phyloP scores from a whole-genome alignment of 768 basidiomycete genomes.

The Ephemerocybe angulata region DNA sequence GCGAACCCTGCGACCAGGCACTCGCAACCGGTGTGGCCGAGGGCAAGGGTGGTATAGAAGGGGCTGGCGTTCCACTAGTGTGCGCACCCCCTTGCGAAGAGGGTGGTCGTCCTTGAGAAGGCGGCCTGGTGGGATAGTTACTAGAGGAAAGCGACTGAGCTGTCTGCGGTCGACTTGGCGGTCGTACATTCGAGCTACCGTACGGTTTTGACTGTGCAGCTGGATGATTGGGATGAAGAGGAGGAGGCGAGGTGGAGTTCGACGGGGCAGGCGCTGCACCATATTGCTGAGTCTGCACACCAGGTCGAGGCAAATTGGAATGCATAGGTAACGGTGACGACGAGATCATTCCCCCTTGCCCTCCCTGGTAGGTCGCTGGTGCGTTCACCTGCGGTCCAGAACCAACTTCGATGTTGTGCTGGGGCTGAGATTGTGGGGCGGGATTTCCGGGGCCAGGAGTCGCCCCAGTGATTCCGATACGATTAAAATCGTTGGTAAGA shows the following conservation, averaged over 20 bases:
- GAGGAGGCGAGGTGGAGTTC: background rate
- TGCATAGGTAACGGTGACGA: constrained; percentile 33
- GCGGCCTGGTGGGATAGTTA: background rate
- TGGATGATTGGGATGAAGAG: background rate
- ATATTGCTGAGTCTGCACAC: constrained; percentile 6
- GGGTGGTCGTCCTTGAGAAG: background rate
- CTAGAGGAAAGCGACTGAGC: background rate
- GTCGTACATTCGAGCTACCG: background rate
- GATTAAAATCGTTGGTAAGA: constrained; percentile 36
- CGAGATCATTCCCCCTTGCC: constrained; percentile 1
- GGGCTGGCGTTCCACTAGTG: background rate
- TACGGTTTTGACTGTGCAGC: background rate
- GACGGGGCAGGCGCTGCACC: background rate
- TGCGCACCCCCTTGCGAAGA: background rate
- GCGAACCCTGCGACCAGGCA: constrained; percentile 22
- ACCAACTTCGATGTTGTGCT: no score
- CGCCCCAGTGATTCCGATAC: constrained; percentile 29
- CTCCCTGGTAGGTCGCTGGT: background rate
- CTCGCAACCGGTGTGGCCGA: constrained; percentile 12
- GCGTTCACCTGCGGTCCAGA: background rate
- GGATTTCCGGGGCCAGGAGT: constrained; percentile 5
- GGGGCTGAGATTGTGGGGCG: no score
- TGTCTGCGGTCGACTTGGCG: constrained; percentile 5
- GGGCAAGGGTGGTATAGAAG: background rate
- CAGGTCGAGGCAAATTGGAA: constrained; percentile 30